phyloP scores from a whole-genome alignment of 306 rosid species.

The Potentilla sterilis region DNA sequence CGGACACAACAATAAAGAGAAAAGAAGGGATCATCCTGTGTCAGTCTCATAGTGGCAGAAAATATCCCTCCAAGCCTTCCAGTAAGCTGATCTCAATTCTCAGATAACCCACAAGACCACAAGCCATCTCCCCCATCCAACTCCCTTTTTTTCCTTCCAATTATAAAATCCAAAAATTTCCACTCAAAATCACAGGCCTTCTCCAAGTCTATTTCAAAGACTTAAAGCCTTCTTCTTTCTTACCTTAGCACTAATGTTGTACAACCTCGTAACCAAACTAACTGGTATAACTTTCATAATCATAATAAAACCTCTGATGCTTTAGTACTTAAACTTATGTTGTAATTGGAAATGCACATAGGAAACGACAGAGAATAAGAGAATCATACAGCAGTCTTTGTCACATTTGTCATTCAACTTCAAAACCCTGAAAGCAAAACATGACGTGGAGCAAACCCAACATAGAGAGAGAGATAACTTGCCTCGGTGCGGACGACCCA shows the following conservation, averaged over 20 bases:
- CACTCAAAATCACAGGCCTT: not conserved
- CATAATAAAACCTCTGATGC: not conserved
- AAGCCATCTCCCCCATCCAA: not conserved
- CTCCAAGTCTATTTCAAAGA: not conserved
- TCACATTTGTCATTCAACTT: not conserved
- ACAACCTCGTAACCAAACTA: not conserved
- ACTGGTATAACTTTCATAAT: not conserved
- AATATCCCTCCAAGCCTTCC: too few relatives aligned
- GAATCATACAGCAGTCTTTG: too few relatives aligned
- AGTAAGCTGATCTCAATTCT: too few relatives aligned
- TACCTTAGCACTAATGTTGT: not conserved
- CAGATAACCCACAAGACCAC: too few relatives aligned
- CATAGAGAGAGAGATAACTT: constrained; percentile 17
- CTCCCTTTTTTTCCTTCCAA: not conserved
- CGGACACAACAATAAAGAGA: not conserved
- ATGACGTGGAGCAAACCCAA: not conserved
- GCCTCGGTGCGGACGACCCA: constrained; percentile 80
- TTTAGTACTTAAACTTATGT: not conserved
- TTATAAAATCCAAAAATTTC: not conserved
- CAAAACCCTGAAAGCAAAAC: not conserved
- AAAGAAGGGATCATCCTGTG: too few relatives aligned
- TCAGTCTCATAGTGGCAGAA: too few relatives aligned
- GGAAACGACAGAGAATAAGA: not conserved
- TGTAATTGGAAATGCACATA: not conserved
- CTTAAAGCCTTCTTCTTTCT: not conserved